Percentiles rank a stretch among this genome's conserved stretches.
These are phyloP conservation scores for Stromatinia cepivora DNA, from an alignment of 2,329 filamentous ascomycete genomes.

Conservation along the genomic window DNA sequence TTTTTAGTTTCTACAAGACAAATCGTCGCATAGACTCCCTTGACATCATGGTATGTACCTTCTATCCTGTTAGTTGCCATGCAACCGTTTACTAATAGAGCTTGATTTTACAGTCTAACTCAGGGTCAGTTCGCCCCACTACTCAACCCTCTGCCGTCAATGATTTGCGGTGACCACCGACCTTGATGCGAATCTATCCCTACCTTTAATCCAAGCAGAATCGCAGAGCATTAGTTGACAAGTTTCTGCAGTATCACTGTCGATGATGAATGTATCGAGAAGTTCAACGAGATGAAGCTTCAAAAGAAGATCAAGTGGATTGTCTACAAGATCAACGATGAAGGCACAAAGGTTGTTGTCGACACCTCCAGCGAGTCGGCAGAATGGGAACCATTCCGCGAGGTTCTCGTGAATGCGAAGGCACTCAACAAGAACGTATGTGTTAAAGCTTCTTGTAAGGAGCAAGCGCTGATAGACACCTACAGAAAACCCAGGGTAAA, in stretches of 20 bases:
- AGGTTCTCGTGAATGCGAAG: constrained; percentile 73
- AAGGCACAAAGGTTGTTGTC: constrained; percentile 79
- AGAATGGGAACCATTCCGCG: constrained; percentile 72
- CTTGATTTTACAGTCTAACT: constrained; percentile 57
- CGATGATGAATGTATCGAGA: constrained; percentile 66
- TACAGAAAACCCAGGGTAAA: constrained; percentile 58
- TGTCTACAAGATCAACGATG: constrained; percentile 83
- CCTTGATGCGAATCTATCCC: constrained; percentile 16
- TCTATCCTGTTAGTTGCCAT: not conserved
- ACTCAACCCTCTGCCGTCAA: constrained; percentile 29
- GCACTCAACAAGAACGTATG: constrained; percentile 68
- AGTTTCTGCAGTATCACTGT: constrained; percentile 62
- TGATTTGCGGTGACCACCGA: constrained; percentile 15
- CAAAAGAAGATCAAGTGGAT: constrained; percentile 81
- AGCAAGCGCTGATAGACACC: constrained; percentile 20
- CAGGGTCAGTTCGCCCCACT: constrained; percentile 55
- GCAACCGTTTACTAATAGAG: constrained; percentile 28
- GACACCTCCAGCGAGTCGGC: constrained; percentile 67
- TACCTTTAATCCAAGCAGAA: not conserved
- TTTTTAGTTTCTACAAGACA: constrained; percentile 13
- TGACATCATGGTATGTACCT: constrained; percentile 30
- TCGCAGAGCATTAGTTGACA: constrained; percentile 25
- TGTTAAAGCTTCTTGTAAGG: constrained; percentile 21
- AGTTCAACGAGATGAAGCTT: constrained; percentile 82
- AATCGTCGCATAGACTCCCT: constrained; percentile 22